Conservation (phyloP, 805 yeast genomes). For the Citeromyces nyonsensis region DNA sequence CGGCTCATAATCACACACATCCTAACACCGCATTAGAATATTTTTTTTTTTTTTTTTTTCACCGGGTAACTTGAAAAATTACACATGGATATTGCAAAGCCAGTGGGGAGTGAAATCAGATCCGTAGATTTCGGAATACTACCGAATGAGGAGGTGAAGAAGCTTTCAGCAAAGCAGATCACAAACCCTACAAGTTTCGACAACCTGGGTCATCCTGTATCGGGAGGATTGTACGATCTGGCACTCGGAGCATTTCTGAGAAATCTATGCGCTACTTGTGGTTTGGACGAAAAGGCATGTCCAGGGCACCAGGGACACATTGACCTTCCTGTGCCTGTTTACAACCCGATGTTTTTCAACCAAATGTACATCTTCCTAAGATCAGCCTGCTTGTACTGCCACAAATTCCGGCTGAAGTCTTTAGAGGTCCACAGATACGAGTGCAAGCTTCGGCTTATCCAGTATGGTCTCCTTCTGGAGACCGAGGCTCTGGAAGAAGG, state of each 20-base stretch:
- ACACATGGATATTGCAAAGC: conserved; percentile 87
- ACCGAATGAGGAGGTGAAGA: conserved; percentile 67
- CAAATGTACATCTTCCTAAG: conserved; percentile 79
- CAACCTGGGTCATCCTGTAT: conserved; percentile 88
- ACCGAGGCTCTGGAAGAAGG: conserved; percentile 54
- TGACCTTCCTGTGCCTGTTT: conserved; percentile 89
- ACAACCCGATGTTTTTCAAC: conserved; percentile 87
- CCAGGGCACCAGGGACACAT: conserved; percentile 99
- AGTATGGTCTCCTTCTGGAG: conserved; percentile 79
- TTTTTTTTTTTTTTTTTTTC: not conserved
- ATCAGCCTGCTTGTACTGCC: conserved; percentile 81
- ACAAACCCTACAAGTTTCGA: conserved; percentile 94
- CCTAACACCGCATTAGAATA: not conserved
- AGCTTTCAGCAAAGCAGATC: conserved; percentile 86
- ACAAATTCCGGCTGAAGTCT: conserved; percentile 57
- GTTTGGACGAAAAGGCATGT: conserved; percentile 84
- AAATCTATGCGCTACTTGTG: conserved; percentile 90
- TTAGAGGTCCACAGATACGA: conserved; percentile 61
- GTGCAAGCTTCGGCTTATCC: conserved; percentile 70
- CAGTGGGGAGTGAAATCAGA: conserved; percentile 86
- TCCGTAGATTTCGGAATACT: conserved; percentile 88
- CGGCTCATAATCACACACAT: too few relatives aligned
- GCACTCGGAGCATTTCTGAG: conserved; percentile 89
- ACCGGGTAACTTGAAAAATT: not conserved
- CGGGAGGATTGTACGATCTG: conserved; percentile 87